A percentile compares a stretch with the other conserved stretches of the same genome.
phyloP scores from a whole-genome alignment of 169 alveolate species.

The Nephromyces sp. region DNA sequence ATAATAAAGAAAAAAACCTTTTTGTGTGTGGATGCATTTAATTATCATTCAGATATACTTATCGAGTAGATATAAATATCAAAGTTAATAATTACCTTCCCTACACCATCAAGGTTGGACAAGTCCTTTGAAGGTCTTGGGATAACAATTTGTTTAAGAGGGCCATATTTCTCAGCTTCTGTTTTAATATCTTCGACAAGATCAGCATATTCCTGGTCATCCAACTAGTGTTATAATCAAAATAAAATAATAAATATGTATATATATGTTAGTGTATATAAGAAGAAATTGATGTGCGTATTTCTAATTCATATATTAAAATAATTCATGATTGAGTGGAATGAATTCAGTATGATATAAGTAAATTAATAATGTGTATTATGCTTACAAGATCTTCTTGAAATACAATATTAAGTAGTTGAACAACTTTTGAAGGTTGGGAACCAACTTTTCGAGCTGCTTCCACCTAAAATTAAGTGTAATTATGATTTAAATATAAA shows the following conservation, averaged over 20 bases:
- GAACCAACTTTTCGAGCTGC: slow-evolving; percentile 67
- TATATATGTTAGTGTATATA: no score
- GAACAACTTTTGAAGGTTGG: slow-evolving; percentile 69
- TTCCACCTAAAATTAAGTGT: slow-evolving; percentile 69
- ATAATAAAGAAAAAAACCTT: no score
- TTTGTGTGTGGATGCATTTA: no score
- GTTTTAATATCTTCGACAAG: slow-evolving; percentile 52
- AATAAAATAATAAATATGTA: background rate
- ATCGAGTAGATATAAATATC: no score
- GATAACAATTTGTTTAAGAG: slow-evolving; percentile 63
- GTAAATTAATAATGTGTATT: no score
- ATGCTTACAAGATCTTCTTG: slow-evolving; percentile 64
- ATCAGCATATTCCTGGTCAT: slow-evolving; percentile 44
- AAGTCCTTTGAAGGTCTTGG: slow-evolving; percentile 64
- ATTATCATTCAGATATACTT: no score
- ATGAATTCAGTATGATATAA: no score
- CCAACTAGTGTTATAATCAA: background rate
- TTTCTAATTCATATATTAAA: no score
- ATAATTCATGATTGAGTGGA: no score
- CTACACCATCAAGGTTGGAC: slow-evolving; percentile 55
- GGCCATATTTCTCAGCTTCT: slow-evolving; percentile 72
- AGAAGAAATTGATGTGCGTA: no score
- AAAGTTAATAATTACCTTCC: slow-evolving; percentile 23
- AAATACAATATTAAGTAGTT: slow-evolving; percentile 65
- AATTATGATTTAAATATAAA: no score